phyloP scores from a whole-genome alignment of 768 basidiomycete genomes.

The Coprinopsis cinerea region DNA sequence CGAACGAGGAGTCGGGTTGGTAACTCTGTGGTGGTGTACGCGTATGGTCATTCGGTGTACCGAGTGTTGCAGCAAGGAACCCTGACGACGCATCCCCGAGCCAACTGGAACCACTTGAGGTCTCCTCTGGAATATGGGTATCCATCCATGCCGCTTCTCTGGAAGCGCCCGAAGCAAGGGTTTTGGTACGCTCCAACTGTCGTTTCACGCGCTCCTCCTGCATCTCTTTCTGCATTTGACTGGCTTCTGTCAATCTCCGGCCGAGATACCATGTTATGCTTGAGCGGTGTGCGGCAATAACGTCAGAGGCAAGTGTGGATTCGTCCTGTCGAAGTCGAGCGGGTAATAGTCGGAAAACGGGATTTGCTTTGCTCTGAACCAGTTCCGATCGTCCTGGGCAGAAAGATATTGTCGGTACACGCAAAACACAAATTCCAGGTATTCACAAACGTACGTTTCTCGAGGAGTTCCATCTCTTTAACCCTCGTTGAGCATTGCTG shows the following conservation, averaged over 20 bases:
- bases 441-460: constrained; percentile 64
- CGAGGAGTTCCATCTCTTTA: constrained; percentile 79
- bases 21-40: constrained; percentile 18
- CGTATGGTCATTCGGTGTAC: constrained; percentile 27
- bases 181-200: constrained; percentile 76
- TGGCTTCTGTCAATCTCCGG: constrained; percentile 71
- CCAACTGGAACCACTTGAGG: constrained; percentile 41
- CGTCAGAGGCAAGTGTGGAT: constrained; percentile 51
- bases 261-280: constrained; percentile 89
- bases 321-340: constrained; percentile 58
- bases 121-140: constrained; percentile 12
- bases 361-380: constrained; percentile 56
- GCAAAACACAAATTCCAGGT: constrained; percentile 14
- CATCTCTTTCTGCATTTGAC: constrained; percentile 76
- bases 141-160: constrained; percentile 38
- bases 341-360: constrained; percentile 66
- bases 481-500: constrained; percentile 83
- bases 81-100: constrained; percentile 53
- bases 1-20: constrained; percentile 27
- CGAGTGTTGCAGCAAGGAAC: constrained; percentile 57
- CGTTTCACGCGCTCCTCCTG: constrained; percentile 93
- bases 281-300: constrained; percentile 89
- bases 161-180: constrained; percentile 75
- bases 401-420: constrained; percentile 12
- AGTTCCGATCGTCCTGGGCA: constrained; percentile 60